Percentiles rank a stretch among this genome's conserved stretches.
phyloP scores from a whole-genome alignment of 2,329 filamentous ascomycete genomes.

The Fusarium sp. region DNA sequence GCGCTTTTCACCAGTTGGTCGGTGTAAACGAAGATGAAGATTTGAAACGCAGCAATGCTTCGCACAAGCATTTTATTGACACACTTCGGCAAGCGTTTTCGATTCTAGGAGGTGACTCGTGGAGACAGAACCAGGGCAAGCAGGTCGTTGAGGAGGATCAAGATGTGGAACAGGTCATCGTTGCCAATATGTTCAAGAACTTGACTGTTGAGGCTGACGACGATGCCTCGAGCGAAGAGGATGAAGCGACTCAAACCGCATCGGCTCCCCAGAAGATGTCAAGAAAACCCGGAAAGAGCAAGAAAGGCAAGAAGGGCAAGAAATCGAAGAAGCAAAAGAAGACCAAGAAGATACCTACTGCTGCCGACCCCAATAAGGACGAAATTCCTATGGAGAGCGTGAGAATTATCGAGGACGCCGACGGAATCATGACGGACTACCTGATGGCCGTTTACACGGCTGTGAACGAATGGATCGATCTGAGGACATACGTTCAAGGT shows the following conservation, averaged over 20 bases:
- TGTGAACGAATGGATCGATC: constrained; percentile 48
- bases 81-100: constrained; percentile 50
- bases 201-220: constrained; percentile 8
- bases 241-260: background rate
- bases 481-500: constrained; percentile 53
- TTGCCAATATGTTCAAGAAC: constrained; percentile 28
- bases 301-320: constrained; percentile 28
- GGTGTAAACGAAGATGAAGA: constrained; percentile 47
- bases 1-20: constrained; percentile 47
- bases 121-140: constrained; percentile 25
- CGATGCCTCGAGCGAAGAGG: constrained; percentile 15
- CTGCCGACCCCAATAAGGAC: constrained; percentile 40
- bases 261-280: background rate
- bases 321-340: constrained; percentile 19
- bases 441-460: constrained; percentile 55
- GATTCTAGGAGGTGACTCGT: constrained; percentile 47
- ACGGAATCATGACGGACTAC: constrained; percentile 53
- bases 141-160: constrained; percentile 35
- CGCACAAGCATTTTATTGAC: constrained; percentile 57
- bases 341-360: background rate
- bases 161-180: constrained; percentile 21
- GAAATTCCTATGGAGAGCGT: constrained; percentile 58
- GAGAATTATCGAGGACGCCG: constrained; percentile 53
- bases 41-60: constrained; percentile 48
- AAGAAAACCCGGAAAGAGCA: constrained; percentile 11